Evolutionary conservation across 257 asterid species (phyloP).

Genomic region (Paulownia fortunei): DNA sequence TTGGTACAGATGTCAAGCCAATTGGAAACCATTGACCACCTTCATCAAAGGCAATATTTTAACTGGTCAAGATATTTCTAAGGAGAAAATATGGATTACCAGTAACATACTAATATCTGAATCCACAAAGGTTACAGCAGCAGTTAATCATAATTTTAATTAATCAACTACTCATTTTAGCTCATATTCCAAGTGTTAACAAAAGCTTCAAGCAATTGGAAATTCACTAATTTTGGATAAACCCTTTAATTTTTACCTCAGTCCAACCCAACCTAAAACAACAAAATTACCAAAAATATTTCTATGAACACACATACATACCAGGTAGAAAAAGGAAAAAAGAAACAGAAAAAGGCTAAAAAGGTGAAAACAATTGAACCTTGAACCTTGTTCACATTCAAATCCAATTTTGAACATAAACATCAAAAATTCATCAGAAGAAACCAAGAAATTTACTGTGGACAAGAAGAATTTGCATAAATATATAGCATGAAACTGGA

Average conservation of each 20-base stretch:
- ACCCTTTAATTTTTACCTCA: not conserved
- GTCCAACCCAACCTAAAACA: not conserved
- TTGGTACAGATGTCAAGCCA: slow-evolving; percentile 25
- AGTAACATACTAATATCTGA: not conserved
- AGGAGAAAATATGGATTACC: slow-evolving; percentile 17
- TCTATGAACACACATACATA: not conserved
- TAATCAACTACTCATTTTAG: not conserved
- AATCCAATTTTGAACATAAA: slow-evolving; percentile 15
- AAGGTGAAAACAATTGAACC: not conserved
- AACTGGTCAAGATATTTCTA: slow-evolving; percentile 8
- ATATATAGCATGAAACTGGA: not conserved
- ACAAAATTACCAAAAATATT: not conserved
- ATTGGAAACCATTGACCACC: not conserved
- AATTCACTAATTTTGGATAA: not conserved
- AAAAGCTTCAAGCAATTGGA: slow-evolving; percentile 6
- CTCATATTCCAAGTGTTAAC: not conserved
- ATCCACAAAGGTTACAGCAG: slow-evolving; percentile 13
- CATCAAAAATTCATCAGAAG: slow-evolving; percentile 3
- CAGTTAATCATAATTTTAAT: not conserved
- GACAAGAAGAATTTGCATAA: not conserved
- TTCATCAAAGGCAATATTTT: slow-evolving; percentile 1
- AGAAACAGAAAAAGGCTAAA: not conserved
- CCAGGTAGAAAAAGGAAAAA: not conserved
- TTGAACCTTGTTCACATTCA: not conserved
- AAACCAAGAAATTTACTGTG: not conserved